Conservation (phyloP, 768 basidiomycete species). For the Hericium coralloides region DNA sequence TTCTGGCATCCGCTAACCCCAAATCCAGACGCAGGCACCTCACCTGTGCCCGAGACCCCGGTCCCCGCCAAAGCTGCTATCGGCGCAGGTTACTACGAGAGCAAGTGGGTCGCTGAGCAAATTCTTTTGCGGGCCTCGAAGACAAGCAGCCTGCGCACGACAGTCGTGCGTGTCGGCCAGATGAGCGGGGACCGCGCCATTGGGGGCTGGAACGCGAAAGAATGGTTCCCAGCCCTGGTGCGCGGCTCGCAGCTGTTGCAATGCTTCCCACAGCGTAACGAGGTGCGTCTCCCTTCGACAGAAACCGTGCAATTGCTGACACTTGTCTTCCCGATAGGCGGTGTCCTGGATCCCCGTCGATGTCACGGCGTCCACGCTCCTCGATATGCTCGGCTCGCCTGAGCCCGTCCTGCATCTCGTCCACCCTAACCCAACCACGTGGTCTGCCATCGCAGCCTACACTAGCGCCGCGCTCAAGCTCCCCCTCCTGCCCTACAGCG, state of each 20-base stretch:
- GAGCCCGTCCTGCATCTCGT: constrained; percentile 27
- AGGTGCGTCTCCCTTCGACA: constrained; percentile 17
- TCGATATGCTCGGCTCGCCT: constrained; percentile 20
- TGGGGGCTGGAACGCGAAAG: constrained; percentile 35
- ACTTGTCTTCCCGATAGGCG: constrained; percentile 14
- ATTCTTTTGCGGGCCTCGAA: constrained; percentile 23
- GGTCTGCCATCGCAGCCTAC: constrained; percentile 22
- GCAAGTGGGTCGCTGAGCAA: constrained; percentile 37
- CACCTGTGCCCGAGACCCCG: constrained; percentile 25
- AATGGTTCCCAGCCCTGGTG: constrained; percentile 38
- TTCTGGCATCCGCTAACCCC: neutral
- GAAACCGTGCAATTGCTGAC: neutral
- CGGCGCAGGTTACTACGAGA: constrained; percentile 37
- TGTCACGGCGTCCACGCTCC: constrained; percentile 25
- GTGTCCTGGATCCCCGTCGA: constrained; percentile 37
- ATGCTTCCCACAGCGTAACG: constrained; percentile 22
- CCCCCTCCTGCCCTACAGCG: constrained; percentile 23
- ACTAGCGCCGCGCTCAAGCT: constrained; percentile 17
- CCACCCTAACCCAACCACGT: constrained; percentile 28
- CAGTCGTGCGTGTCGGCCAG: constrained; percentile 38
- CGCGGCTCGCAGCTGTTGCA: constrained; percentile 17
- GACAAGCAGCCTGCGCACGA: constrained; percentile 27
- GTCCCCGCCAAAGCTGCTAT: constrained; percentile 22
- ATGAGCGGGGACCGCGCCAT: constrained; percentile 29
- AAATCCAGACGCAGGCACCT: neutral